phyloP scores from a whole-genome alignment of 2,329 filamentous ascomycete genomes.

The Fonsecaea multimorphosa region DNA sequence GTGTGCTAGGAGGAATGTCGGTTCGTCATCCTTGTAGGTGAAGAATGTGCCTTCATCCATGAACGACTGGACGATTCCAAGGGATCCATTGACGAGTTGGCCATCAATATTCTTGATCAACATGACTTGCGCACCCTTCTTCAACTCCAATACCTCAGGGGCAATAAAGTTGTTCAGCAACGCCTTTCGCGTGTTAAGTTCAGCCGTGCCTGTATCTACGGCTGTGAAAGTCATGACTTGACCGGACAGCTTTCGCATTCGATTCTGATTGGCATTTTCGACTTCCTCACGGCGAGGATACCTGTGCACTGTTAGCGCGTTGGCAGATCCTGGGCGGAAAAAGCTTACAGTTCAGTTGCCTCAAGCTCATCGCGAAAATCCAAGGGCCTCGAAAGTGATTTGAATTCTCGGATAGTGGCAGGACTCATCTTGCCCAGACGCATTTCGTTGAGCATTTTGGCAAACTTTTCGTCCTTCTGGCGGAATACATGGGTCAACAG shows the following conservation, averaged over 20 bases:
- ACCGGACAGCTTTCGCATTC: conserved; percentile 75
- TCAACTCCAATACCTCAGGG: conserved; percentile 77
- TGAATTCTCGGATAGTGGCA: conserved; percentile 79
- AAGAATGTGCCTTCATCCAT: conserved; percentile 72
- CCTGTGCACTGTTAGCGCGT: conserved; percentile 46
- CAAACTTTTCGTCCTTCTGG: conserved; percentile 89
- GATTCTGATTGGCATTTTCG: conserved; percentile 78
- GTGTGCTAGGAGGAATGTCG: conserved; percentile 53
- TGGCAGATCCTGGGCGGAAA: not conserved
- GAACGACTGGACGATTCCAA: conserved; percentile 84
- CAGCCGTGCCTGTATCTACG: conserved; percentile 72
- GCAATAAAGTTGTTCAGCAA: conserved; percentile 92
- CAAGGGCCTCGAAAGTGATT: conserved; percentile 71
- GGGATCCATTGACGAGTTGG: conserved; percentile 87
- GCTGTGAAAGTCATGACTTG: conserved; percentile 72
- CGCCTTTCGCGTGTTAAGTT: conserved; percentile 73
- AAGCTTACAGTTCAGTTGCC: conserved; percentile 77
- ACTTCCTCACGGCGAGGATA: conserved; percentile 92
- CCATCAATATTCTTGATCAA: conserved; percentile 99
- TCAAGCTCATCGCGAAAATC: conserved; percentile 75
- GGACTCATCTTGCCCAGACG: conserved; percentile 80
- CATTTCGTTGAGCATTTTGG: conserved; percentile 97
- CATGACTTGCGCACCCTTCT: conserved; percentile 96
- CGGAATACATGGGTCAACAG: conserved; percentile 94
- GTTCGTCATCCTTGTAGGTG: conserved; percentile 63